Evolutionary conservation across 306 rosid genomes (phyloP).

Genomic region (Trifolium repens): DNA sequence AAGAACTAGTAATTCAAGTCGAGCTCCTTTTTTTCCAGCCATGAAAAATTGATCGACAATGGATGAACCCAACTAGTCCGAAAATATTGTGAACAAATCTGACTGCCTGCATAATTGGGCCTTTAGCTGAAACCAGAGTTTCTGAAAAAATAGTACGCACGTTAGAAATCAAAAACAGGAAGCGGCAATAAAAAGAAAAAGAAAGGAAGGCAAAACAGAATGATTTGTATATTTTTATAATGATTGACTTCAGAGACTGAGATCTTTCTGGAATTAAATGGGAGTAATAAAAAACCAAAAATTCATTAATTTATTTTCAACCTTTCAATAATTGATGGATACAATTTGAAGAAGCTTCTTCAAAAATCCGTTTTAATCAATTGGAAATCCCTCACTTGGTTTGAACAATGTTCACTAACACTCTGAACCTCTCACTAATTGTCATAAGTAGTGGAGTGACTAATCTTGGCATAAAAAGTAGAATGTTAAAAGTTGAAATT

Average conservation of each 20-base stretch:
- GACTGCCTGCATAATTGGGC: slow-evolving; percentile 9
- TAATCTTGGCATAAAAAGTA: not conserved
- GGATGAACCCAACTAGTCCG: not conserved
- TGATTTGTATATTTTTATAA: not conserved
- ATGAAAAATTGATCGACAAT: not conserved
- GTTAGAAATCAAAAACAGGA: slow-evolving; percentile 26
- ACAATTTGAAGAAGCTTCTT: not conserved
- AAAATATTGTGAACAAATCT: not conserved
- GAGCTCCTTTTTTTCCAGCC: not conserved
- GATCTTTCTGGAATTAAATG: slow-evolving; percentile 1
- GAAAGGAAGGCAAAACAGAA: not conserved
- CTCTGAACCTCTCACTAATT: not conserved
- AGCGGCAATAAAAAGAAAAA: not conserved
- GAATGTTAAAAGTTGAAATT: not conserved
- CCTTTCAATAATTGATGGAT: not conserved
- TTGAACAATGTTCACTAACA: not conserved
- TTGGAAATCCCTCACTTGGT: slow-evolving; percentile 4
- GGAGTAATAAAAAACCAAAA: slow-evolving; percentile 4
- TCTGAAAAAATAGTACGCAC: not conserved
- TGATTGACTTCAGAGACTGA: not conserved
- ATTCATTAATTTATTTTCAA: not conserved
- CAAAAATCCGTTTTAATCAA: not conserved
- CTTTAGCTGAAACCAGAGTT: not conserved
- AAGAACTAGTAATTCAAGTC: not conserved
- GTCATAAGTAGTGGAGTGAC: not conserved